Conservation (phyloP, 78 protist genomes). For the Monocercomonoides exilis region DNA sequence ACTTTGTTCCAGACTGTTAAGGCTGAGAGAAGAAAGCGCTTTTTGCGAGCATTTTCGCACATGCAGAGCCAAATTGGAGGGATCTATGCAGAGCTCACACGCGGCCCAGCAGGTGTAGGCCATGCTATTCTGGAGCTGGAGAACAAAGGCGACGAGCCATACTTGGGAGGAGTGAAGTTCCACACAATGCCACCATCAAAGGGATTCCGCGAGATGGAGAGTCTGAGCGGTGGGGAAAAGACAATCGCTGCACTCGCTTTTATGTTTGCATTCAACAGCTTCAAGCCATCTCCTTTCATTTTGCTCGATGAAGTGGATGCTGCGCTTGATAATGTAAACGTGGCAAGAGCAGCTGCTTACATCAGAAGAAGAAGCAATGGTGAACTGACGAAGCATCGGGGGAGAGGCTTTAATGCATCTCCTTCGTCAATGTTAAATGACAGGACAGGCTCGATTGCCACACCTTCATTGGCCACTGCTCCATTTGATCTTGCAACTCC, state of each 20-base stretch:
- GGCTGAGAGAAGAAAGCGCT: not conserved
- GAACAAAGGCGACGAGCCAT: conserved; percentile 61
- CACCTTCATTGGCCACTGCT: conserved; percentile 20
- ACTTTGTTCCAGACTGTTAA: conserved; percentile 8
- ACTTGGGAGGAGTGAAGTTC: conserved; percentile 72
- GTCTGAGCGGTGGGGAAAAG: conserved; percentile 96
- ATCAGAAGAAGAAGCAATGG: not conserved
- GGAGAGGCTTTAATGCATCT: too few relatives aligned
- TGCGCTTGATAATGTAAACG: conserved; percentile 89
- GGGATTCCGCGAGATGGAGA: conserved; percentile 82
- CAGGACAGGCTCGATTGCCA: conserved; percentile 29
- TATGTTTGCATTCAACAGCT: conserved; percentile 83
- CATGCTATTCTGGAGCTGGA: not conserved
- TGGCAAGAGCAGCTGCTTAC: conserved; percentile 58
- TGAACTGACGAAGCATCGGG: too few relatives aligned
- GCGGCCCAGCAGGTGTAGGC: not conserved
- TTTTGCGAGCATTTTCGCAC: not conserved
- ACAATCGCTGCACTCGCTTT: conserved; percentile 97
- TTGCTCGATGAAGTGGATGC: conserved; percentile 98
- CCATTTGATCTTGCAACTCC: not conserved
- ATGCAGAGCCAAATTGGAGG: conserved; percentile 57
- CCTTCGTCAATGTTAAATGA: not conserved
- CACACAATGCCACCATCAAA: conserved; percentile 91
- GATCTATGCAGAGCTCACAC: conserved; percentile 55
- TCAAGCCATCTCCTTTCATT: conserved; percentile 90